Conservation (phyloP, 2,329 filamentous ascomycete genomes). For the Pyrenochaeta sp. region DNA sequence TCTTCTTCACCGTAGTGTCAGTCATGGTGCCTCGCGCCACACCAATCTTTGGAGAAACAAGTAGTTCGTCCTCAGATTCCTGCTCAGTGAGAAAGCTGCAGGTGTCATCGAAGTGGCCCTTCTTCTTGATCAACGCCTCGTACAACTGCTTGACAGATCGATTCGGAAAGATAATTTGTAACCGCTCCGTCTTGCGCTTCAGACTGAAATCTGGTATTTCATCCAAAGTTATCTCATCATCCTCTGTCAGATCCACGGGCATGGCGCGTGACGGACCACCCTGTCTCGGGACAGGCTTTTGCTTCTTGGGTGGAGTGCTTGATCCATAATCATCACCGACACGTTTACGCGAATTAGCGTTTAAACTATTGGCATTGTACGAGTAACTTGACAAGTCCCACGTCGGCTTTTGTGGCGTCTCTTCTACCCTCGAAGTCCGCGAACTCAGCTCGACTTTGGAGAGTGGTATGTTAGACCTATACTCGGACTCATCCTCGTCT, state of each 20-base stretch:
- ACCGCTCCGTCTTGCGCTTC: slow-evolving; percentile 61
- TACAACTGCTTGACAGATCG: slow-evolving; percentile 58
- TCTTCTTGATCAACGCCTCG: slow-evolving; percentile 59
- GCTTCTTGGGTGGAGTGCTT: slow-evolving; percentile 34
- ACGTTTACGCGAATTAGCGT: slow-evolving; percentile 37
- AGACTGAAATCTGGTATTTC: slow-evolving; percentile 57
- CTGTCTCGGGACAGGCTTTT: slow-evolving; percentile 32
- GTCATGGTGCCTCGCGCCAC: slow-evolving; percentile 20
- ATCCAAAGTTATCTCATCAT: slow-evolving; percentile 25
- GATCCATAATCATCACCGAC: slow-evolving; percentile 24
- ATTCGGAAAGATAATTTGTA: slow-evolving; percentile 59
- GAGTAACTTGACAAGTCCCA: slow-evolving; percentile 38
- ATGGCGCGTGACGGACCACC: slow-evolving; percentile 28
- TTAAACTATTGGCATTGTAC: slow-evolving; percentile 23
- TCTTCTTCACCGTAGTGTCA: slow-evolving; percentile 50
- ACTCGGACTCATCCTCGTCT: slow-evolving; percentile 50
- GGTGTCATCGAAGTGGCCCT: slow-evolving; percentile 65
- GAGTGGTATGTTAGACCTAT: slow-evolving; percentile 66
- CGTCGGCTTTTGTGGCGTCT: slow-evolving; percentile 44
- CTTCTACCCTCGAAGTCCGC: slow-evolving; percentile 35
- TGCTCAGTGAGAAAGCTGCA: slow-evolving; percentile 29
- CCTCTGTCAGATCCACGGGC: slow-evolving; percentile 38
- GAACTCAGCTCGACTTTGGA: slow-evolving; percentile 59
- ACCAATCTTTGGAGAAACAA: slow-evolving; percentile 36
- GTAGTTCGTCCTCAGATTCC: slow-evolving; percentile 46